phyloP scores from a whole-genome alignment of 129 eudicot genomes.

The Gnaphalium uliginosum region DNA sequence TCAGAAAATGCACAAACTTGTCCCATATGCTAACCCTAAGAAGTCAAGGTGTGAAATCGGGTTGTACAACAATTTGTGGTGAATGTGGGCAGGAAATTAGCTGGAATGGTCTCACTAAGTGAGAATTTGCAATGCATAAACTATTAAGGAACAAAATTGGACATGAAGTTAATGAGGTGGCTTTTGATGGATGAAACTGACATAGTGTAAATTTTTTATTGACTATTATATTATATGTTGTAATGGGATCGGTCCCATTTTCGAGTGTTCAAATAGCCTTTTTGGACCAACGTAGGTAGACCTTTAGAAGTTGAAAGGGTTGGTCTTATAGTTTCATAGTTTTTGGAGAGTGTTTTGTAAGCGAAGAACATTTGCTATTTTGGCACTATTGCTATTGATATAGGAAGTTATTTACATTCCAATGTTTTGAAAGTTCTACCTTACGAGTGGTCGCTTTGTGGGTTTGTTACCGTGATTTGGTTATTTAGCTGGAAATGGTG shows the following conservation, averaged over 20 bases:
- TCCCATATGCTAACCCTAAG: slow-evolving; percentile 73
- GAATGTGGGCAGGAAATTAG: slow-evolving; percentile 77
- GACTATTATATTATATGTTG: background rate
- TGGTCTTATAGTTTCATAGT: slow-evolving; percentile 26
- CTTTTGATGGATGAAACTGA: slow-evolving; percentile 12
- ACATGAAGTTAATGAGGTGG: background rate
- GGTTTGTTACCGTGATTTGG: no score
- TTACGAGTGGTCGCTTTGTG: no score
- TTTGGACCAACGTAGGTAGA: slow-evolving; percentile 23
- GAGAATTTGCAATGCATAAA: background rate
- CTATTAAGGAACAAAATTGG: slow-evolving; percentile 15
- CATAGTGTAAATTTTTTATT: slow-evolving; percentile 12
- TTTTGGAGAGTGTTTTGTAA: slow-evolving; percentile 8
- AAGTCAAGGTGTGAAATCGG: slow-evolving; percentile 71
- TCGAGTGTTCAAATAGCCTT: slow-evolving; percentile 21
- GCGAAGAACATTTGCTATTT: slow-evolving; percentile 10
- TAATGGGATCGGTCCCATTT: slow-evolving; percentile 9
- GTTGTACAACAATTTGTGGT: slow-evolving; percentile 84
- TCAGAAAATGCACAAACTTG: slow-evolving; percentile 62
- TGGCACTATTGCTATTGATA: slow-evolving; percentile 2
- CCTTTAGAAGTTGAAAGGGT: background rate
- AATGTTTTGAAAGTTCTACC: no score
- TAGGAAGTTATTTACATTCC: background rate
- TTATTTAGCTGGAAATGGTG: no score
- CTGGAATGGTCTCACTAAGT: slow-evolving; percentile 55